Percentiles rank a stretch among this genome's conserved stretches.
These are phyloP conservation scores for Ramichloridium luteum DNA, from an alignment of 2,329 filamentous ascomycete genomes.

Conservation along the genomic window DNA sequence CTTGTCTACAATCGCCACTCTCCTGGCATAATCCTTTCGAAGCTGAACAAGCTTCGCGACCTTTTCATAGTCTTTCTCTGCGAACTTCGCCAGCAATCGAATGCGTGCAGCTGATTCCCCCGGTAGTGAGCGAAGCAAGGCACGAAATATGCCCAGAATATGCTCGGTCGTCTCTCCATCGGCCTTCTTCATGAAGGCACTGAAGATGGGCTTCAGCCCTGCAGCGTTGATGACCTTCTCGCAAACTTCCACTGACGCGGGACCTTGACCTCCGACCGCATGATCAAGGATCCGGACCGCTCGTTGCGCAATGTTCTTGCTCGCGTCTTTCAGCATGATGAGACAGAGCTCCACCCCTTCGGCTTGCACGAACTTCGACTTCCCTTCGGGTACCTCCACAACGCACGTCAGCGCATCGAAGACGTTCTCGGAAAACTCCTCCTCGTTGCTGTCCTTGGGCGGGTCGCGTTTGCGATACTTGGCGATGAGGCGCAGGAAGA, in stretches of 20 bases:
- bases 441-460: slow-evolving; percentile 71
- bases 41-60: slow-evolving; percentile 58
- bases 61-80: slow-evolving; percentile 90
- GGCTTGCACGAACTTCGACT: slow-evolving; percentile 70
- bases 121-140: slow-evolving; percentile 66
- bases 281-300: slow-evolving; percentile 78
- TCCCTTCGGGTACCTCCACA: slow-evolving; percentile 62
- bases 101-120: slow-evolving; percentile 68
- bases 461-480: slow-evolving; percentile 80
- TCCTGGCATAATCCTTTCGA: slow-evolving; percentile 55
- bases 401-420: slow-evolving; percentile 79
- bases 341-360: slow-evolving; percentile 86
- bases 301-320: slow-evolving; percentile 62
- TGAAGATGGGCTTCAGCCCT: slow-evolving; percentile 74
- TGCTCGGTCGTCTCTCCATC: slow-evolving; percentile 61
- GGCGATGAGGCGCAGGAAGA: slow-evolving; percentile 69
- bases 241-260: slow-evolving; percentile 50
- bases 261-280: slow-evolving; percentile 47
- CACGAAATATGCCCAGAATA: slow-evolving; percentile 71
- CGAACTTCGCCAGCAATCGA: slow-evolving; percentile 80
- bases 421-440: slow-evolving; percentile 88
- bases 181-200: slow-evolving; percentile 74
- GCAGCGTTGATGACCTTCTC: slow-evolving; percentile 67
- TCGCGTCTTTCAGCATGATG: slow-evolving; percentile 84
- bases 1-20: slow-evolving; percentile 50